Percentiles rank a stretch among this genome's conserved stretches.
Conservation (phyloP, 768 basidiomycete species). For the Phallus indusiatus region DNA sequence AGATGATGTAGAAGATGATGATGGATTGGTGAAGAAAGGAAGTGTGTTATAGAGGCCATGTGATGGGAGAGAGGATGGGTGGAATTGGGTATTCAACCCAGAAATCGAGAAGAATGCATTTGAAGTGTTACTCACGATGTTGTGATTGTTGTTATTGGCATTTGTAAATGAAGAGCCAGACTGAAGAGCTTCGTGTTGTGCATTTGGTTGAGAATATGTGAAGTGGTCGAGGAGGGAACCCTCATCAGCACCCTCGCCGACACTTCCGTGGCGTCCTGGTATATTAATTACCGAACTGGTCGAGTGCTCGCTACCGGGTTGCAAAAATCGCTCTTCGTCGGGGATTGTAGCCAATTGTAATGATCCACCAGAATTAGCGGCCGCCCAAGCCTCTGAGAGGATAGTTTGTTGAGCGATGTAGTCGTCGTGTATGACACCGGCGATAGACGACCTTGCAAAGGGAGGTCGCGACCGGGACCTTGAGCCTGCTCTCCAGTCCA, state of each 20-base stretch:
- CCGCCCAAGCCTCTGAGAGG: constrained; percentile 1
- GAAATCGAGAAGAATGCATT: background rate
- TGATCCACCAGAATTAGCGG: constrained; percentile 19
- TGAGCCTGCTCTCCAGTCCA: constrained; percentile 66
- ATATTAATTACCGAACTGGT: constrained; percentile 1
- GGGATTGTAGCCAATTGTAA: background rate
- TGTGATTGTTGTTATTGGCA: too few species aligned
- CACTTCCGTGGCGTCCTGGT: background rate
- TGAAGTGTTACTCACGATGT: background rate
- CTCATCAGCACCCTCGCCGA: background rate
- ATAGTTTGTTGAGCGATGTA: constrained; percentile 11
- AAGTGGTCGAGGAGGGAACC: background rate
- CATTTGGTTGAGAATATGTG: background rate
- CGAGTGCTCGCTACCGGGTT: background rate
- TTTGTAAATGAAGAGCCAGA: background rate
- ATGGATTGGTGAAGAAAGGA: constrained; percentile 20
- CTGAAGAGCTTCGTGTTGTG: background rate
- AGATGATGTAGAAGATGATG: constrained; percentile 19
- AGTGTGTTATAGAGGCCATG: constrained; percentile 54
- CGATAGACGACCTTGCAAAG: background rate
- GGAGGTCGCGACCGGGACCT: background rate
- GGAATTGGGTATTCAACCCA: constrained; percentile 26
- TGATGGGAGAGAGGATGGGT: constrained; percentile 68
- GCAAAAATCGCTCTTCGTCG: background rate
- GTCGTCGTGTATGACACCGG: background rate